Conservation (phyloP, 2,329 filamentous ascomycete genomes). For the Penicillium sp. region DNA sequence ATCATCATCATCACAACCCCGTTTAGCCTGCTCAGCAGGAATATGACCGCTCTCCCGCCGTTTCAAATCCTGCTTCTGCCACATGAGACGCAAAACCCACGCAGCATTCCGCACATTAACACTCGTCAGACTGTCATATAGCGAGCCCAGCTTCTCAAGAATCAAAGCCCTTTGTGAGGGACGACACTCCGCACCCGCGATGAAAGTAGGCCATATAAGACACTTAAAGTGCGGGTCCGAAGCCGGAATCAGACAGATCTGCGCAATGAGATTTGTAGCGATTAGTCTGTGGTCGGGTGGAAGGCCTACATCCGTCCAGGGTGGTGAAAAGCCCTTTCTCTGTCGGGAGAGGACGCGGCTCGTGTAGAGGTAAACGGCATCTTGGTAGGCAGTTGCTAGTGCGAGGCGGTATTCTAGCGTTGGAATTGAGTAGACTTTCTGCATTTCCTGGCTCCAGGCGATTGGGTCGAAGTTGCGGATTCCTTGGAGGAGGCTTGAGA, state of each 20-base stretch:
- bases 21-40: neutral
- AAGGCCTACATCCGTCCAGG: conserved; percentile 27
- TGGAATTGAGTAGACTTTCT: conserved; percentile 44
- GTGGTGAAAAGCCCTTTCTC: conserved; percentile 23
- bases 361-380: conserved; percentile 41
- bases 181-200: conserved; percentile 42
- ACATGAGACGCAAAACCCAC: conserved; percentile 41
- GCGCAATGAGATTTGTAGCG: conserved; percentile 33
- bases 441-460: conserved; percentile 39
- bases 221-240: conserved; percentile 43
- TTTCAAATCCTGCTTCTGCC: conserved; percentile 39
- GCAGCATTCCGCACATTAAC: conserved; percentile 42
- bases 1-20: conserved; percentile 20
- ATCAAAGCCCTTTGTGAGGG: conserved; percentile 33
- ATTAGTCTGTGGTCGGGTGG: conserved; percentile 30
- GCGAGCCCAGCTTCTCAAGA: conserved; percentile 31
- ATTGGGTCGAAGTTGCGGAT: conserved; percentile 40
- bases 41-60: conserved; percentile 14
- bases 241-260: conserved; percentile 36
- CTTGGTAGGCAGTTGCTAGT: conserved; percentile 43
- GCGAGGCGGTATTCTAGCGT: conserved; percentile 48
- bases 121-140: conserved; percentile 38
- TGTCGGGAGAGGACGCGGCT: conserved; percentile 37
- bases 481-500: conserved; percentile 33
- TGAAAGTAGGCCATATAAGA: conserved; percentile 45